These are phyloP conservation scores for Solanum chacoense DNA, from an alignment of 305 asterid genomes.

Conservation along the genomic window DNA sequence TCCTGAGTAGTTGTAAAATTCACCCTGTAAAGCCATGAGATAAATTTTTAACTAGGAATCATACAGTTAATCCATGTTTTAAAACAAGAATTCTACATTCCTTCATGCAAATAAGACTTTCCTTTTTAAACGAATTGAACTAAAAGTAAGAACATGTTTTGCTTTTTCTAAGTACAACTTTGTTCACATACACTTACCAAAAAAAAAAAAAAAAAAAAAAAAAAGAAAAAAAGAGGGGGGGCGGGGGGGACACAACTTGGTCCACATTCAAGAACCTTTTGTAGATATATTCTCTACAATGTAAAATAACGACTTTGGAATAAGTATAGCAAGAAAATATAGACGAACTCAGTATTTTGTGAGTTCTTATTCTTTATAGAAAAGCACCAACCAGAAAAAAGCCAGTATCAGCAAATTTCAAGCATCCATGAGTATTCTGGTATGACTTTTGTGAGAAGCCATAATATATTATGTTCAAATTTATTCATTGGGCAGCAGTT, in stretches of 20 bases:
- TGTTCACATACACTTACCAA: not conserved
- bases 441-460: not conserved
- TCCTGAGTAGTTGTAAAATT: slow-evolving; percentile 94
- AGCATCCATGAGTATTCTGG: not conserved
- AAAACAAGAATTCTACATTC: not conserved
- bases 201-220: not conserved
- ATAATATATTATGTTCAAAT: not conserved
- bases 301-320: not conserved
- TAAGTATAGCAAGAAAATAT: not conserved
- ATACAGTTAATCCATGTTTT: not conserved
- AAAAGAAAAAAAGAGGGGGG: not conserved
- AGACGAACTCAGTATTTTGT: not conserved
- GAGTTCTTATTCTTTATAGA: not conserved
- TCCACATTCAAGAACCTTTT: not conserved
- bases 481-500: not conserved
- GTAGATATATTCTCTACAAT: not conserved
- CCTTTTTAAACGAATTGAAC: not conserved
- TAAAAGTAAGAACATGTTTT: not conserved
- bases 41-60: not conserved
- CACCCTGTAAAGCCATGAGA: slow-evolving; percentile 51
- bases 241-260: not conserved
- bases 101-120: not conserved
- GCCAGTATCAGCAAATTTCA: not conserved
- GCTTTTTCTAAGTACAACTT: not conserved
- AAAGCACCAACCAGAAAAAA: not conserved